Conservation (phyloP, 768 basidiomycete genomes). For the Hygrophorus russula region DNA sequence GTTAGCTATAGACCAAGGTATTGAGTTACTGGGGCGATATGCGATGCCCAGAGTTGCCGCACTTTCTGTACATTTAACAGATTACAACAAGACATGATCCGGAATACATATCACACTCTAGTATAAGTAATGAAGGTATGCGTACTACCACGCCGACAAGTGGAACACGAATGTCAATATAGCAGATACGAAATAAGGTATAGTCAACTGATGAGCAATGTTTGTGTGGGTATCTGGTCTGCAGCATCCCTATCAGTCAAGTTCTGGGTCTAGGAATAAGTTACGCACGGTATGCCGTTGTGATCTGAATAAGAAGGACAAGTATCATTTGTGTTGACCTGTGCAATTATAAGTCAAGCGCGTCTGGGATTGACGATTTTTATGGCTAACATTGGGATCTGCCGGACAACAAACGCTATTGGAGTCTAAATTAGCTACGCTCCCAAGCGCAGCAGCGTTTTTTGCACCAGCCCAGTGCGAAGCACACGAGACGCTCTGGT, state of each 20-base stretch:
- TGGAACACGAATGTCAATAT: constrained; percentile 1
- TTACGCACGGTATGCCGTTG: constrained; percentile 50
- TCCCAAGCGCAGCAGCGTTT: constrained; percentile 54
- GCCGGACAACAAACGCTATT: constrained; percentile 63
- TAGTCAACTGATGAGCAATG: constrained; percentile 6
- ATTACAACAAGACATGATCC: too few relatives aligned
- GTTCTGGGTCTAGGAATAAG: neutral
- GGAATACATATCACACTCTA: too few relatives aligned
- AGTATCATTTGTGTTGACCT: constrained; percentile 35
- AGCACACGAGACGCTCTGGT: constrained; percentile 51
- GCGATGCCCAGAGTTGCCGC: too few relatives aligned
- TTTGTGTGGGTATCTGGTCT: constrained; percentile 30
- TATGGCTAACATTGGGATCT: constrained; percentile 40
- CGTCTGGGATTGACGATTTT: neutral
- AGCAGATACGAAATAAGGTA: constrained; percentile 7
- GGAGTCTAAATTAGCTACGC: constrained; percentile 42
- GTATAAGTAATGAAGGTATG: neutral
- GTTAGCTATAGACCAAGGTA: constrained; percentile 29
- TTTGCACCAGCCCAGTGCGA: constrained; percentile 52
- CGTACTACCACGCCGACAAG: neutral
- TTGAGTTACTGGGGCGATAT: too few relatives aligned
- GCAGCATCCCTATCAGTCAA: neutral
- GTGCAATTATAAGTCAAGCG: constrained; percentile 4
- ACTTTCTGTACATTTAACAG: too few relatives aligned
- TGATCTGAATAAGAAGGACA: constrained; percentile 67